phyloP scores from a whole-genome alignment of 73 alveolate genomes.

The Durusdinium trenchii region DNA sequence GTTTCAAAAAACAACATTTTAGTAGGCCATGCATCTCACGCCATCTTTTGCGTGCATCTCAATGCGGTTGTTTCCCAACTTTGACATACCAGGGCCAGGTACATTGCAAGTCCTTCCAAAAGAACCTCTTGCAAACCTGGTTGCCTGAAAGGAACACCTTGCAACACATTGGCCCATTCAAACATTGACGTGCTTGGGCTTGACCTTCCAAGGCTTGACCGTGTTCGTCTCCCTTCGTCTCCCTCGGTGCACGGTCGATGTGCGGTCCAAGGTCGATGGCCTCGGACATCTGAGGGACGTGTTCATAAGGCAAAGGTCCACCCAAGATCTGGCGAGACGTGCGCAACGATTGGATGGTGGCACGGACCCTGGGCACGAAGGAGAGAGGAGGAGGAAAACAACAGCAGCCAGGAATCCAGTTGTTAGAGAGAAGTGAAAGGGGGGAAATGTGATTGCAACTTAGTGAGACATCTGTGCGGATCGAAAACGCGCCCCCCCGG shows the following conservation, averaged over 20 bases:
- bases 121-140: no score
- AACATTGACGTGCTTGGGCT: not conserved
- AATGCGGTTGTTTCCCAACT: no score
- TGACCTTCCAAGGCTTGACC: not conserved
- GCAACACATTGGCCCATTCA: not conserved
- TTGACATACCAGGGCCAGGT: no score
- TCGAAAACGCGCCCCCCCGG: no score
- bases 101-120: no score
- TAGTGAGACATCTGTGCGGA: no score
- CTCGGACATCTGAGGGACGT: slow-evolving; percentile 83
- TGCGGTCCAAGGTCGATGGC: not conserved
- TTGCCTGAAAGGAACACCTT: no score
- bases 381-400: not conserved
- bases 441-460: not conserved
- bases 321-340: slow-evolving; percentile 42
- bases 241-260: not conserved
- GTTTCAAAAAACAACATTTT: no score
- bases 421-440: not conserved
- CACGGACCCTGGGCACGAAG: not conserved
- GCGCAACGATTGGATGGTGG: no score
- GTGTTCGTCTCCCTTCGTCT: no score
- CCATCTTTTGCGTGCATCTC: no score
- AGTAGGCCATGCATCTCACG: no score
- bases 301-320: slow-evolving; percentile 86
- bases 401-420: not conserved